These are phyloP conservation scores for Neoboletus subvelutipes DNA, from an alignment of 768 basidiomycete species.

Conservation along the genomic window DNA sequence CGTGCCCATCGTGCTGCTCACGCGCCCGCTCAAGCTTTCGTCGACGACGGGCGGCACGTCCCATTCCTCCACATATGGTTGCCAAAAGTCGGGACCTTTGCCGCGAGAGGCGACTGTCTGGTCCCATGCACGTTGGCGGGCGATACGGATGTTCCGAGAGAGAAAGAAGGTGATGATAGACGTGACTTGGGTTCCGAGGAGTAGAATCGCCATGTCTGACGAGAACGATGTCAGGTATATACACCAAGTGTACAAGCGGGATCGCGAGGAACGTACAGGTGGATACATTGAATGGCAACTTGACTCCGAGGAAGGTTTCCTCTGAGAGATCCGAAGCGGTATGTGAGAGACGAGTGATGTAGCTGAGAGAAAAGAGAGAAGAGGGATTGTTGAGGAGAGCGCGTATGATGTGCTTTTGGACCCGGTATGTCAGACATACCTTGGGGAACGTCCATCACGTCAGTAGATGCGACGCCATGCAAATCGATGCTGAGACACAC, in stretches of 20 bases:
- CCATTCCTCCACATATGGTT: slow-evolving; percentile 82
- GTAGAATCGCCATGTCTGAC: slow-evolving; percentile 70
- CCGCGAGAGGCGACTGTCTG: slow-evolving; percentile 83
- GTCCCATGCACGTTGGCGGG: slow-evolving; percentile 73
- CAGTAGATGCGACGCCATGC: neutral
- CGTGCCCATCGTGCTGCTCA: slow-evolving; percentile 10
- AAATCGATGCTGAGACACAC: slow-evolving; percentile 36
- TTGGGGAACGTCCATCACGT: slow-evolving; percentile 30
- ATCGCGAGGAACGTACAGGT: slow-evolving; percentile 51
- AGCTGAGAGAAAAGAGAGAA: slow-evolving; percentile 28
- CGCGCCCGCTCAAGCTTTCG: slow-evolving; percentile 25
- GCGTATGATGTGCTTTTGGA: slow-evolving; percentile 68
- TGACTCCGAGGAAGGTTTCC: slow-evolving; percentile 64
- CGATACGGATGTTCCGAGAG: slow-evolving; percentile 76
- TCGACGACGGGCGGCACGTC: slow-evolving; percentile 50
- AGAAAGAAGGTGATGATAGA: slow-evolving; percentile 81
- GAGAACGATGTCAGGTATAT: neutral
- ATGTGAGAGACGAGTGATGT: slow-evolving; percentile 26
- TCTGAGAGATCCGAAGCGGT: slow-evolving; percentile 32
- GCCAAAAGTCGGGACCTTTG: slow-evolving; percentile 84
- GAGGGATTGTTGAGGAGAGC: slow-evolving; percentile 25
- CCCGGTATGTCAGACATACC: slow-evolving; percentile 65
- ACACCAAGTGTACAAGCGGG: neutral
- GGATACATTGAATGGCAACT: slow-evolving; percentile 63
- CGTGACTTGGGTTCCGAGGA: slow-evolving; percentile 74